Base-by-base conservation (phyloP, 1,284 basidiomycete species). In the Microstroma glucosiphilum region DNA sequence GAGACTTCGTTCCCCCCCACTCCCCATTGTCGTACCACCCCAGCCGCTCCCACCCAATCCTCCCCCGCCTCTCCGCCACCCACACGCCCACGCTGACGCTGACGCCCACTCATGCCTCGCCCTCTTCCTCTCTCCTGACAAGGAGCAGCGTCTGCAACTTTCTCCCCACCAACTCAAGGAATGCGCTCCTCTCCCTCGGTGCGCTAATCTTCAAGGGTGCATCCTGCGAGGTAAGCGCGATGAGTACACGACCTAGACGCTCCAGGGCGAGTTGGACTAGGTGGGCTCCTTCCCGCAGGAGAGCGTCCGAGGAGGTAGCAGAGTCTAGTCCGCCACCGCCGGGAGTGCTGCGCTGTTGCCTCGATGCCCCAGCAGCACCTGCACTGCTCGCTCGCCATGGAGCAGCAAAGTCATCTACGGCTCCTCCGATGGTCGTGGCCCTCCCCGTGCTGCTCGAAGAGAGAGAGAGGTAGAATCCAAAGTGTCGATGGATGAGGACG, bases 401-500 rank as follows among this genome's bases (percentile, higher is more conserved):
- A 56, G 58, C 48, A 54, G 46, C 56, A 64, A 40, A 57, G 40
- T 55, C 58, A 62, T 25, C 54, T 60, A 57, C 57, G 55, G 25
- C 49, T 56, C 4, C 62, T 54, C 53, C 19, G 46, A 37, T 12
- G 23, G 76, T 66, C 42, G 69, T 56, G 78, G 49, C 69, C 7
- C 46, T 48, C 46, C n/a, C 46, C 3, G 3, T 48, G 51, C 21
- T 23, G 8, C 3, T 3, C 7, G n/a, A 21, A 6, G n/a, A 19
- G 8, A 54, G 21, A 13, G 73, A 26, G 76, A 82, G 79, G 76
- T 81, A 84, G 70, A 81, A 82, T 19, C 86, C 83, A 43, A 93
- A 77, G 77, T 96, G 92, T 40, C 91, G 84, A 88, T 90, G 93
- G 12, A 92, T 82, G 26, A 96, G 82, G 6, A 96, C 83, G 7